Evolutionary conservation across 306 rosid species (phyloP).

Genomic region (Trichosanthes truncata): DNA sequence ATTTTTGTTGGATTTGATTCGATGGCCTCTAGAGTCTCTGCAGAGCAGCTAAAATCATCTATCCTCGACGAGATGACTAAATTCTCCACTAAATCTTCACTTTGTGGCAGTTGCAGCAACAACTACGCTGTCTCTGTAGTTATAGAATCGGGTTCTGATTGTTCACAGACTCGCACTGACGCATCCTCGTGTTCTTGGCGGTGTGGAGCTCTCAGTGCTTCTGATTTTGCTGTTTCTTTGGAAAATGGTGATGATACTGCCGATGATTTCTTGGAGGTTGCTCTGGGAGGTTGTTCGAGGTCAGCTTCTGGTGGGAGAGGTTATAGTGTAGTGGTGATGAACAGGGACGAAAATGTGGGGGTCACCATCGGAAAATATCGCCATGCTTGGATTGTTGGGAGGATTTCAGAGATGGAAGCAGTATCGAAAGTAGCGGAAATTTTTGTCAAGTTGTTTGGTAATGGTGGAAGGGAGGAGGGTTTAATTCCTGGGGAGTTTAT

Average conservation of each 20-base stretch:
- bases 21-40: slow-evolving; percentile 11
- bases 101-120: slow-evolving; percentile 44
- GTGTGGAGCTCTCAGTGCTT: slow-evolving; percentile 22
- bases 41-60: slow-evolving; percentile 23
- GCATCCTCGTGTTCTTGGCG: slow-evolving; percentile 19
- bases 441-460: slow-evolving; percentile 67
- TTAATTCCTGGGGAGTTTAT: slow-evolving; percentile 73
- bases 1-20: slow-evolving; percentile 57
- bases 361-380: slow-evolving; percentile 72
- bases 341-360: slow-evolving; percentile 40
- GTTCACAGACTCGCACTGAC: slow-evolving; percentile 14
- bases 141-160: slow-evolving; percentile 24
- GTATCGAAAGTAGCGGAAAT: slow-evolving; percentile 54
- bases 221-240: slow-evolving; percentile 34
- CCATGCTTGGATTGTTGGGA: slow-evolving; percentile 70
- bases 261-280: slow-evolving; percentile 49
- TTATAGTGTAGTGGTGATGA: slow-evolving; percentile 64
- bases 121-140: slow-evolving; percentile 34
- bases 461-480: slow-evolving; percentile 78
- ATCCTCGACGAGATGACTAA: slow-evolving; percentile 32
- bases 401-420: slow-evolving; percentile 40
- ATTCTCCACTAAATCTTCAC: slow-evolving; percentile 24
- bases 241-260: slow-evolving; percentile 30
- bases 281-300: slow-evolving; percentile 26
- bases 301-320: slow-evolving; percentile 29